Evolutionary conservation across 192 early-diverging fungal genomes (phyloP).

Genomic region (Podila epigama): DNA sequence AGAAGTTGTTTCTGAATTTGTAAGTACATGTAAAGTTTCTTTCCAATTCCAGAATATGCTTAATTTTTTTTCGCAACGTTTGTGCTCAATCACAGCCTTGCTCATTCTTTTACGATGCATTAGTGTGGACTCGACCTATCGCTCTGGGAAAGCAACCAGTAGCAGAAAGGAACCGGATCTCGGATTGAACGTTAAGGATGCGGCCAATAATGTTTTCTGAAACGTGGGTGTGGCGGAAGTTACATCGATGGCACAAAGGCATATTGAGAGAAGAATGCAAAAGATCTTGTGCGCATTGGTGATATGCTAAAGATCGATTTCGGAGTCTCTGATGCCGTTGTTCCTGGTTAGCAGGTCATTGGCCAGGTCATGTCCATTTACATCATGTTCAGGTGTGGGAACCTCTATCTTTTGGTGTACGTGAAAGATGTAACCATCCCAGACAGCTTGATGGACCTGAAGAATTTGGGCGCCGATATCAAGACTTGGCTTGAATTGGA

Average conservation of each 20-base stretch:
- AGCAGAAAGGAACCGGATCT: slow-evolving; percentile 12
- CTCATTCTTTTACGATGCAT: slow-evolving; percentile 6
- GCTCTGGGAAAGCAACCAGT: not conserved
- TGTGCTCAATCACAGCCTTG: too few relatives aligned
- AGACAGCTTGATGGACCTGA: not conserved
- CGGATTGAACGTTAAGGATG: slow-evolving; percentile 9
- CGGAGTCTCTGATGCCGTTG: slow-evolving; percentile 3
- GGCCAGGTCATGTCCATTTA: slow-evolving; percentile 2
- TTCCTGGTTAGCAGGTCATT: not conserved
- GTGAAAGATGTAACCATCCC: slow-evolving; percentile 5
- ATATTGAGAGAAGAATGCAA: slow-evolving; percentile 12
- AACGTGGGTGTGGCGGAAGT: slow-evolving; percentile 8
- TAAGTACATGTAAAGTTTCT: slow-evolving; percentile 1
- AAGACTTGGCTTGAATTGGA: slow-evolving; percentile 8
- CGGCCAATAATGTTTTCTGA: slow-evolving; percentile 2
- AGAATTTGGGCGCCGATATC: slow-evolving; percentile 3
- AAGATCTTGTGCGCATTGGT: slow-evolving; percentile 6
- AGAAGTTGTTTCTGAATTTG: slow-evolving; percentile 15
- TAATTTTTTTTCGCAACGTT: not conserved
- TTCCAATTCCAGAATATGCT: not conserved
- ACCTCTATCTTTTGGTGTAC: not conserved
- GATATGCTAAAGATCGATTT: not conserved
- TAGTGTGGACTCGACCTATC: slow-evolving; percentile 7
- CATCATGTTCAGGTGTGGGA: slow-evolving; percentile 7
- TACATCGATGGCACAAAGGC: slow-evolving; percentile 8